A percentile compares a stretch with the other conserved stretches of the same genome.
Conservation (phyloP, 2,329 filamentous ascomycete genomes). For the Sordariomycetes sp. region DNA sequence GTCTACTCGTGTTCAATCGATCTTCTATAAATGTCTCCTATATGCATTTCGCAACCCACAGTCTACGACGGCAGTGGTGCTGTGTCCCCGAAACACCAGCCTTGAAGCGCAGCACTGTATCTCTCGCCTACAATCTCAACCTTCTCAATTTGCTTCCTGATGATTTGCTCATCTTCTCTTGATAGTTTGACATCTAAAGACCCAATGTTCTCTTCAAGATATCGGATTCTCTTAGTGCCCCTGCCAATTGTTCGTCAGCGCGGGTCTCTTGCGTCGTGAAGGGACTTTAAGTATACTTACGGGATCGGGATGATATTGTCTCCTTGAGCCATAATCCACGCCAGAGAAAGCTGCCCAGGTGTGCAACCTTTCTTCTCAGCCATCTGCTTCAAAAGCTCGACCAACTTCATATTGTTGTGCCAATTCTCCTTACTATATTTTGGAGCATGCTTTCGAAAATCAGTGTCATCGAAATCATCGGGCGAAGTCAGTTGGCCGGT, state of each 20-base stretch:
- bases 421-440: constrained; percentile 2
- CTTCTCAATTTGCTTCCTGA: no score
- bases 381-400: neutral
- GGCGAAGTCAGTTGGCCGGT: constrained; percentile 12
- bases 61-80: no score
- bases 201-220: constrained; percentile 30
- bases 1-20: no score
- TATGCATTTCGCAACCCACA: no score
- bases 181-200: constrained; percentile 17
- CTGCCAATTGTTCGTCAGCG: no score
- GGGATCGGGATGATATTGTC: constrained; percentile 48
- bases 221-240: constrained; percentile 31
- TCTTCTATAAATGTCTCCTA: no score
- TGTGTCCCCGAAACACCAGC: no score
- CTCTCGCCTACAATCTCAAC: no score
- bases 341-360: constrained; percentile 45
- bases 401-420: constrained; percentile 1
- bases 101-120: no score
- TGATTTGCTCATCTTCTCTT: constrained; percentile 17
- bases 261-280: no score
- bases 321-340: constrained; percentile 51
- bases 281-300: no score
- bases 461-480: neutral
- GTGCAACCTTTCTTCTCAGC: constrained; percentile 34
- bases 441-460: constrained; percentile 1